Base-by-base conservation (phyloP, 129 eudicot genomes). In the Glebionis coronaria region DNA sequence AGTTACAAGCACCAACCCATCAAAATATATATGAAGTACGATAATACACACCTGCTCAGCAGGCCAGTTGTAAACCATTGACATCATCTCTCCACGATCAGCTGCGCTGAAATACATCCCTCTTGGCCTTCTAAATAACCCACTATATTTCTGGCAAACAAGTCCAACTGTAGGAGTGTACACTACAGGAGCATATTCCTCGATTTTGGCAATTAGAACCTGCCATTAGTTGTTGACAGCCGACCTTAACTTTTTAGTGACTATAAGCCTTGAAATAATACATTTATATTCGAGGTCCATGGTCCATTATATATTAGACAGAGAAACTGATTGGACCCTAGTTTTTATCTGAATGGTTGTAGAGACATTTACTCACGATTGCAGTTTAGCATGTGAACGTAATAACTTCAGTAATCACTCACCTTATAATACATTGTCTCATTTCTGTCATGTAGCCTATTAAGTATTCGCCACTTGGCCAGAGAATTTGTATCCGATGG, bases 31-130 rank as follows among this genome's bases (percentile, higher is more conserved):
- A 13, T 50, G 21, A 59, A 16, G 21, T 63, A 46, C 59, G 3
- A 52, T 50, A 77, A 11, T 6, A 54, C 70, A 65, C 27, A 90
- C 98, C 92, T 88, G 97, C 28, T 93, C 97, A 70, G 98, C 95
- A 51, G 98, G 98, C 98, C 98, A 93, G 68, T 93, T 93, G 76
- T 93, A 93, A 74, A 93, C 98, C 98, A 93, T 93, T 63, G 98
- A 88, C 96, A 93, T 93, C 98, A 93, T 93, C 83, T 93, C 98
- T 68, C 98, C 98, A 76, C 98, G 95, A 78, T 88, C 98, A 19
- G 76, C 92, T 63, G 97, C 91, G 62, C 98, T 89, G 71, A 93
- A 93, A 62, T 88, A 88, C 98, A 88, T 93, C 15, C 98, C 98
- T 71, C 98, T 76, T 12, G 98, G 98, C 77, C 98, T 79, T 88